Evolutionary conservation across 805 yeast species (phyloP).

Genomic region (Ogataea thermomethanolica): DNA sequence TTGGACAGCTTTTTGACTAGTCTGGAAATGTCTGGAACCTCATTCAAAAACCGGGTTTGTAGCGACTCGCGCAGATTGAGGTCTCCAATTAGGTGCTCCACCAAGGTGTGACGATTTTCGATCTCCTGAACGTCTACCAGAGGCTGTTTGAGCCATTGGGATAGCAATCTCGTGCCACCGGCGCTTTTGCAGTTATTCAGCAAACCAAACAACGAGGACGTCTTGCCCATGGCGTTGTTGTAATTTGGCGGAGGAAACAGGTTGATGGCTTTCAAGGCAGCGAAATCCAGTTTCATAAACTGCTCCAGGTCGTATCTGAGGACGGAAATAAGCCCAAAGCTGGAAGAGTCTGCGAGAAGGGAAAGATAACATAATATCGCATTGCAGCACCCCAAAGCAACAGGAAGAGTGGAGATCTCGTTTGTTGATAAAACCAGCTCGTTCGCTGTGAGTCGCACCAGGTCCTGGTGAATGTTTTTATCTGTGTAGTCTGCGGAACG

Average conservation of each 20-base stretch:
- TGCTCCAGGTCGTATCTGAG: constrained; percentile 69
- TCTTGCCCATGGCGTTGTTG: constrained; percentile 41
- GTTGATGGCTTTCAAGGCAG: constrained; percentile 86
- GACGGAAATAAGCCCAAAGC: constrained; percentile 53
- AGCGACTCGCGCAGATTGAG: constrained; percentile 60
- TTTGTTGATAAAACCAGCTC: constrained; percentile 53
- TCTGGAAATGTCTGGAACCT: constrained; percentile 81
- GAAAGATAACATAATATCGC: constrained; percentile 70
- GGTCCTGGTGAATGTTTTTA: constrained; percentile 74
- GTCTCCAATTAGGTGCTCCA: constrained; percentile 70
- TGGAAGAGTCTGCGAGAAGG: constrained; percentile 53
- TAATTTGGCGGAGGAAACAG: constrained; percentile 62
- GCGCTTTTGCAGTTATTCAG: constrained; percentile 84
- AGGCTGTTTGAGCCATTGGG: constrained; percentile 97
- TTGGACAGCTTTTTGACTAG: constrained; percentile 63
- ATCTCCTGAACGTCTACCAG: constrained; percentile 63
- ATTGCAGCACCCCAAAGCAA: constrained; percentile 60
- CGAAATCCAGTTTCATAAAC: constrained; percentile 85
- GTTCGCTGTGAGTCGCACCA: constrained; percentile 63
- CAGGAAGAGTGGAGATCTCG: constrained; percentile 45
- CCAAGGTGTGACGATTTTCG: constrained; percentile 65
- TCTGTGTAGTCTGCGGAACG: constrained; percentile 55
- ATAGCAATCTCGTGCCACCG: constrained; percentile 83
- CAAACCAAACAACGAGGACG: constrained; percentile 68
- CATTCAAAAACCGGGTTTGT: constrained; percentile 61